Percentiles rank a stretch among this genome's conserved stretches.
Evolutionary conservation across 2,329 filamentous ascomycete species (phyloP).

Genomic region (Pestalotiopsis sp.): DNA sequence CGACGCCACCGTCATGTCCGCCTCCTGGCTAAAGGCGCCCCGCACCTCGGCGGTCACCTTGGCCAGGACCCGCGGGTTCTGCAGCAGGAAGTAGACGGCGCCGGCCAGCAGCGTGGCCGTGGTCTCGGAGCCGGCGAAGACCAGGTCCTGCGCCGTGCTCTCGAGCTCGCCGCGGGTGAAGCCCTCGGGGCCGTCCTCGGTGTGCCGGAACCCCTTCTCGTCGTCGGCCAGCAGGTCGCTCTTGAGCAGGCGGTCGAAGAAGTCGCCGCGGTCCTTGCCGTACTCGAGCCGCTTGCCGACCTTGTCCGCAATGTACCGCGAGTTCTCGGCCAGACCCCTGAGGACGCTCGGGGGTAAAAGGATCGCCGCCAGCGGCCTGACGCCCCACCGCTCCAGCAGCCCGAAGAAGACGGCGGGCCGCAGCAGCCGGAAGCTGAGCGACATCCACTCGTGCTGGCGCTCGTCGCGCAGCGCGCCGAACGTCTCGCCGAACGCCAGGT

Average conservation of each 20-base stretch:
- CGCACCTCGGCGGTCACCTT: slow-evolving; percentile 26
- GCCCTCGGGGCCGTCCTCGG: slow-evolving; percentile 9
- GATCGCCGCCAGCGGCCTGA: neutral
- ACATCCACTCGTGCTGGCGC: slow-evolving; percentile 15
- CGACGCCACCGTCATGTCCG: slow-evolving; percentile 17
- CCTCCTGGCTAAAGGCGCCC: slow-evolving; percentile 19
- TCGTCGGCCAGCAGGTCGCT: neutral
- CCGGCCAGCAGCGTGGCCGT: slow-evolving; percentile 17
- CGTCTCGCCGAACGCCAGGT: slow-evolving; percentile 19
- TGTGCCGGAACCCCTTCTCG: neutral
- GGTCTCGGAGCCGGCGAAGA: slow-evolving; percentile 12
- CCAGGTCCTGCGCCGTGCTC: neutral
- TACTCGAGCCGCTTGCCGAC: neutral
- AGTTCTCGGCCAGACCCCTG: neutral
- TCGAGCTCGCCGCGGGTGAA: slow-evolving; percentile 17
- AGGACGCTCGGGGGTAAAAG: neutral
- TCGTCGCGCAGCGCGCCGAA: slow-evolving; percentile 17
- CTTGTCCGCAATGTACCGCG: neutral
- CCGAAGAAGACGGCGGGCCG: slow-evolving; percentile 8
- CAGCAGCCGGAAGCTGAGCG: slow-evolving; percentile 8
- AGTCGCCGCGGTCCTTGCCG: slow-evolving; percentile 8
- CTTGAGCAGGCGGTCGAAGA: slow-evolving; percentile 6
- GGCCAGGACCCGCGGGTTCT: slow-evolving; percentile 24
- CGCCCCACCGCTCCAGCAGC: slow-evolving; percentile 13
- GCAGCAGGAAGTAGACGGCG: slow-evolving; percentile 29